Evolutionary conservation across 768 basidiomycete genomes (phyloP), one percentile per base, ranked within the genome.

Genomic region (Butyriboletus loyo): DNA sequence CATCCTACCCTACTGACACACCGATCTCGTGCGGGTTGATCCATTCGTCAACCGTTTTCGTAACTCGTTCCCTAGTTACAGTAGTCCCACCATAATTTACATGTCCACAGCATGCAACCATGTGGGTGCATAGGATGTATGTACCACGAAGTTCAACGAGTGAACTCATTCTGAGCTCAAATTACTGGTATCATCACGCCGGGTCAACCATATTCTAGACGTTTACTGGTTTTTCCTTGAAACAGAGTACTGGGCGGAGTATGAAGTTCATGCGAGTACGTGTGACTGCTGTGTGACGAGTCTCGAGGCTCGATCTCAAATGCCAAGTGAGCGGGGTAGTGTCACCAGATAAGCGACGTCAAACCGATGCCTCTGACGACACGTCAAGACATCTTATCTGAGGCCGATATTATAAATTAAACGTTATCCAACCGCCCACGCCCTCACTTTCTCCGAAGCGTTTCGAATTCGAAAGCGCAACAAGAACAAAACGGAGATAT

Each of bases 1-100:
- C 21, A 27, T 8, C 2, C 27, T 8, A 27, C 27, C 2, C 27
- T 8, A 27, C 27, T 27, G 27, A 7, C 6, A 5, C 6, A 5
- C 25, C 28, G 14, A 50, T 41, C 24, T 32, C 28, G 32, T 24
- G 43, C 22, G 42, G 38, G 39, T 36, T n/a, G 24, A 30, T n/a
- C 36, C 15, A 46, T 8, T 28, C 19, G 15, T 38, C 35, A 31
- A 37, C 27, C 24, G 30, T 27, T 27, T 38, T 25, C 42, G 19
- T 44, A 31, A 22, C 55, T 31, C 50, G 46, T 32, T 30, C 40
- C 57, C 45, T 53, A 17, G 59, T 65, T 58, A 58, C 56, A 41
- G 5, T 25, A 28, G 25, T 25, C 17, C 27, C 35, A 41, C 24
- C 4, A 15, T 6, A 24, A 17, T 41, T 17, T 17, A 41, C 17